phyloP scores from a whole-genome alignment of 768 basidiomycete species.

The Hirschioporus abietinus region DNA sequence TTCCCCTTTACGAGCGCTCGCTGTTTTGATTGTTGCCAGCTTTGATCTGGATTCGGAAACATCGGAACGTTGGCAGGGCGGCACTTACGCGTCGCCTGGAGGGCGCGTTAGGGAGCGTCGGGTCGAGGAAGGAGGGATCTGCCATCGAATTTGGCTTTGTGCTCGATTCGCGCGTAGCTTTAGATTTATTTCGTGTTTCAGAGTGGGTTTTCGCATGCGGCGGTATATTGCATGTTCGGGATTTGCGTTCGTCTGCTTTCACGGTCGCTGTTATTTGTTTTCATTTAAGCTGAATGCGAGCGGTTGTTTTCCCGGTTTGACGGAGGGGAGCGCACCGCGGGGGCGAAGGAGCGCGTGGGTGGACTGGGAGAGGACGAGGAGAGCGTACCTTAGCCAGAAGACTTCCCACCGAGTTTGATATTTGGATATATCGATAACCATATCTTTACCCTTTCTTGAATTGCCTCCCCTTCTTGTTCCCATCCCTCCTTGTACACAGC shows the following conservation, averaged over 20 bases:
- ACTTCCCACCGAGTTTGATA: not conserved
- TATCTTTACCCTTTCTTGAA: conserved; percentile 18
- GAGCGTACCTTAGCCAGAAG: too few species aligned
- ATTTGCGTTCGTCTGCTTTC: not conserved
- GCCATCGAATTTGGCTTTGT: not conserved
- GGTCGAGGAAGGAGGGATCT: not conserved
- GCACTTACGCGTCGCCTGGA: not conserved
- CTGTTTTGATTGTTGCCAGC: not conserved
- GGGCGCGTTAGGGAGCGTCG: not conserved
- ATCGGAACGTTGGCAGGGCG: not conserved
- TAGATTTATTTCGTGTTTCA: not conserved
- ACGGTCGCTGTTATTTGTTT: too few species aligned
- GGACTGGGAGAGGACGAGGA: not conserved
- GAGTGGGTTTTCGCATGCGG: not conserved
- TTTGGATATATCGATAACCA: not conserved
- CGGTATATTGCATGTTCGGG: not conserved
- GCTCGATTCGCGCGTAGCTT: not conserved
- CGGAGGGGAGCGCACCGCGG: not conserved
- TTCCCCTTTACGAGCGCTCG: too few species aligned
- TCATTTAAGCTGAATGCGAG: not conserved
- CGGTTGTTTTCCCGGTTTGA: not conserved
- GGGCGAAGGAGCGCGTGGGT: not conserved
- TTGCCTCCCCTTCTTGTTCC: conserved; percentile 4
- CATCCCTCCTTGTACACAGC: not conserved
- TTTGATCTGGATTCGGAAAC: not conserved